Base-by-base conservation (phyloP, 768 basidiomycete species). In the Naematelia aurantialba region DNA sequence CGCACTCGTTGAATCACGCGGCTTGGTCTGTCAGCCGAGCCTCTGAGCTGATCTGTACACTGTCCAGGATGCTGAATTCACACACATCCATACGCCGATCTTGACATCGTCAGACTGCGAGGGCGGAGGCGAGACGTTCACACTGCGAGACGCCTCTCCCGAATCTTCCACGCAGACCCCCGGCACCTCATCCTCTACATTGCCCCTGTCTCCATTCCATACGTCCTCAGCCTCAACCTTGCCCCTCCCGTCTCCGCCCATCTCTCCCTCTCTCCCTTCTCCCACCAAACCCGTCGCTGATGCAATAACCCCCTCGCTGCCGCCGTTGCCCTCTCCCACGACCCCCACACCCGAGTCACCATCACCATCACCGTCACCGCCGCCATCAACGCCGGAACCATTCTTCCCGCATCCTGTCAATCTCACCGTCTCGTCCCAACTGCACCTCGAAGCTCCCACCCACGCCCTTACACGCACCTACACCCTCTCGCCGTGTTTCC, bases 361-460 rank as follows among this genome's bases (percentile, higher is more conserved):
- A 42, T 45, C 47, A 13, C 4, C 22, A 56, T 8, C 26, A 26
- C 50, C 13, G 45, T 26, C 49, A 47, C n/a, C 47, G 31, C 42
- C 47, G 21, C 4, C 22, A 56, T 8, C 26, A 26, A 2, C 55
- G 27, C 8, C 52, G 14, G 31, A 39, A 26, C 42, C 62, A 17
- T 70, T 73, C 68, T 69, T 68, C 46, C 73, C 60, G 17, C 62
- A 60, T 30, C 77, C 75, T 12, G 74, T 91, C 17, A 89, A 89
- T 74, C 83, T 99, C 27, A 94, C 93, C 1, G 96, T 98, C 5
- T 97, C 93, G 1, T 88, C 91, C 31, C 96, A 99, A 77, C 83
- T 99, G 3, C 94, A 99, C 73, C 85, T 98, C 29, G 96, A 99
- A 75, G 87, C 89, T 4, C 81, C 96, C 51, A 84, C 89, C 8